Evolutionary conservation across 208 protist species (phyloP), one percentile per base, ranked within the genome.

Genomic region (Trypanosoma grayi): DNA sequence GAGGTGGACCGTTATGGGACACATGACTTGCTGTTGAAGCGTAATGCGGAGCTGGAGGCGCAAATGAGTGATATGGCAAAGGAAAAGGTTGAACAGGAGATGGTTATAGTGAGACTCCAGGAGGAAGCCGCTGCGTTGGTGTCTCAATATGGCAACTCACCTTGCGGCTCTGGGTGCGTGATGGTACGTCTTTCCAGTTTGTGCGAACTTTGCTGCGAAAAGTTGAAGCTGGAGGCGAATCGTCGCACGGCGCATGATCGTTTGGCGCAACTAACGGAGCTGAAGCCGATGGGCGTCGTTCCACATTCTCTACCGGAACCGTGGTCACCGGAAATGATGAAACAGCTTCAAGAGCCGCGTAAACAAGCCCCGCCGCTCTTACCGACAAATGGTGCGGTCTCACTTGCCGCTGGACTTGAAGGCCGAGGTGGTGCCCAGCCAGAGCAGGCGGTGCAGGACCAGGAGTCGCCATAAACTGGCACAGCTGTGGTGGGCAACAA

Each of bases 121-220:
- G 62, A 68, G 18, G 57, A 50, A 27, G 20, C 44, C 6, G 41
- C 41, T n/a, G 4, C 22, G 7, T 20, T 50, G n/a, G 28, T 20
- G 16, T 44, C 30, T 4, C 44, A n/a, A n/a, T n/a, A 52, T 22
- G 57, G 57, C 20, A 53, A 18, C 33, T 62, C 30, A 2, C 18
- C 30, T 4, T 53, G 3, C 20, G 57, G 43, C 8, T 62, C 57
- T 8, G 60, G 28, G 31, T 66, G 37, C 33, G 22, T 66, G 22
- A 66, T 48, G 22, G 60, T 66, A 18, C 60, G 60, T 41, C 36
- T 39, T 18, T n/a, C 46, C 14, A 39, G 50, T 48, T 34, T 66
- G 16, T 66, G 60, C 30, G 50, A 27, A 16, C n/a, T 39, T 8
- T 66, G 60, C 25, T 16, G 40, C n/a, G 60, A 66, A 13, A 50